Conservation (phyloP, 2,329 filamentous ascomycete genomes). For the Penicillium sp. region DNA sequence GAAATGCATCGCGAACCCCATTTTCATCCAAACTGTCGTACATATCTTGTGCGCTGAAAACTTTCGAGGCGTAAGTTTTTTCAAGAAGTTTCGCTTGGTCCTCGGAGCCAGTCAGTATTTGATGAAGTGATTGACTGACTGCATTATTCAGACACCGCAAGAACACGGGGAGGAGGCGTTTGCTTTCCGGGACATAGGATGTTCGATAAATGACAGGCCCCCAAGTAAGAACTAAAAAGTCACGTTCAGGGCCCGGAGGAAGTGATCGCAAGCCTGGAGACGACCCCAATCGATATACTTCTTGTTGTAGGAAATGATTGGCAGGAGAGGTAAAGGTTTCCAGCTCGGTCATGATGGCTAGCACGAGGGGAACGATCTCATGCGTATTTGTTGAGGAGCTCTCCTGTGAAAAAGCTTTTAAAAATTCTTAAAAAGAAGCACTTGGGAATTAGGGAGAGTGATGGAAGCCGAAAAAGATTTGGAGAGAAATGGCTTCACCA, state of each 20-base stretch:
- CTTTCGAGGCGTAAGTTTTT: slow-evolving; percentile 30
- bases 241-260: slow-evolving; percentile 30
- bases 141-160: slow-evolving; percentile 62
- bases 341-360: slow-evolving; percentile 7
- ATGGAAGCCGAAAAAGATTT: neutral
- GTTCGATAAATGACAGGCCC: slow-evolving; percentile 35
- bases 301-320: slow-evolving; percentile 29
- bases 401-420: too few species aligned
- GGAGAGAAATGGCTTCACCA: neutral
- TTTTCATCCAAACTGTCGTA: slow-evolving; percentile 22
- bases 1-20: slow-evolving; percentile 29
- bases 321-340: slow-evolving; percentile 23
- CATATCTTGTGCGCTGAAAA: slow-evolving; percentile 25
- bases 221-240: slow-evolving; percentile 35
- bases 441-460: too few species aligned
- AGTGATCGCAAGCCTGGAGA: slow-evolving; percentile 31
- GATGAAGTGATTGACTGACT: slow-evolving; percentile 42
- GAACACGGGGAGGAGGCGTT: slow-evolving; percentile 58
- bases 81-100: slow-evolving; percentile 24
- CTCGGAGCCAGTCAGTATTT: slow-evolving; percentile 23
- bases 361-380: neutral
- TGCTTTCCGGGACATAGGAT: slow-evolving; percentile 29
- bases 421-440: too few species aligned
- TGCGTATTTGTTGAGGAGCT: neutral
- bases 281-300: slow-evolving; percentile 32